phyloP scores from a whole-genome alignment of 208 protist genomes.

The Kentomonas sorsogonicus region DNA sequence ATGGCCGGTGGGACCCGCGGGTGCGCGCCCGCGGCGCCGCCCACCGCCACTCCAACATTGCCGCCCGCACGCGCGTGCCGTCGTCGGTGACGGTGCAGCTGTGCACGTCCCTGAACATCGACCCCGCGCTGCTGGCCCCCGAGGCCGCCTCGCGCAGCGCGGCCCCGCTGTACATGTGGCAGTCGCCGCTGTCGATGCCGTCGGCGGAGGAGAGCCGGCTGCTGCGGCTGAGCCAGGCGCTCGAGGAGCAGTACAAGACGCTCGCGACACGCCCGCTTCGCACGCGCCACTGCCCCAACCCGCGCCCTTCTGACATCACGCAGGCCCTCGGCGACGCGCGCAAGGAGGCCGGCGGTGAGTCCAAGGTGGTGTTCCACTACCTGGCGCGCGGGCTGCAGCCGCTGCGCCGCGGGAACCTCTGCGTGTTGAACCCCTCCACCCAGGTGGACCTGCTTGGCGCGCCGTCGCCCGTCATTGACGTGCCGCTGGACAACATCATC shows the following conservation, averaged over 20 bases:
- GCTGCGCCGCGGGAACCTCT: conserved; percentile 44
- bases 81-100: conserved; percentile 57
- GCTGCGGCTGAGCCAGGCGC: conserved; percentile 42
- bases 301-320: conserved; percentile 41
- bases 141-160: conserved; percentile 1
- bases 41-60: conserved; percentile 59
- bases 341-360: conserved; percentile 51
- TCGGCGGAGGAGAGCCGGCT: conserved; percentile 49
- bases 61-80: conserved; percentile 37
- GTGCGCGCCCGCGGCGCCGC: conserved; percentile 37
- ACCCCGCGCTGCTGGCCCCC: conserved; percentile 30
- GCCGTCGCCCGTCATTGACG: conserved; percentile 26
- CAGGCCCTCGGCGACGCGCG: conserved; percentile 58
- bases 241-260: conserved; percentile 67
- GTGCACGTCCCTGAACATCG: conserved; percentile 66
- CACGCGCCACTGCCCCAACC: conserved; percentile 46
- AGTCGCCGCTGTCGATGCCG: conserved; percentile 56
- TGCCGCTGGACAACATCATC: conserved; percentile 54
- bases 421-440: conserved; percentile 27
- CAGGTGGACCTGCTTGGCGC: no score
- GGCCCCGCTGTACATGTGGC: conserved; percentile 64
- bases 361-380: conserved; percentile 84
- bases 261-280: conserved; percentile 58
- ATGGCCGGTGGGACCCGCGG: conserved; percentile 60
- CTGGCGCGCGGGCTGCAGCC: conserved; percentile 58